Conservation (phyloP, 176 grass and related monocot species). For the Cymbopogon citratus region DNA sequence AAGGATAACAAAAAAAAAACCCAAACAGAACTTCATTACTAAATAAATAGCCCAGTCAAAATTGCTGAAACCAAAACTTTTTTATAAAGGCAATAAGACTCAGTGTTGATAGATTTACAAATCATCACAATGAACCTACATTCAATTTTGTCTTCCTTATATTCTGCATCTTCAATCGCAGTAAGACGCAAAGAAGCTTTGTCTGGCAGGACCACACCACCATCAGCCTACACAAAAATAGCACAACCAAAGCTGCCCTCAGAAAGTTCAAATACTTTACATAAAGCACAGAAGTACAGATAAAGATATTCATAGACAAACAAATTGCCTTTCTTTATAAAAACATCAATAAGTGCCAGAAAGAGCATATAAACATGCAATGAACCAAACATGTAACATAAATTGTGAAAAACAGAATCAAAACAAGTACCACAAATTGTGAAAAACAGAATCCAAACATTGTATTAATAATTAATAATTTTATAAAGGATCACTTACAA, state of each 20-base stretch:
- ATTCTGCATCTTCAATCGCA: constrained; percentile 95
- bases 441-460: constrained; percentile 4
- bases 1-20: background rate
- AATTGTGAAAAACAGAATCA: background rate
- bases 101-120: background rate
- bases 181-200: constrained; percentile 82
- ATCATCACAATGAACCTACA: constrained; percentile 45
- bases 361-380: background rate
- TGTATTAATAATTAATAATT: background rate
- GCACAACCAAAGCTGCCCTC: constrained; percentile 5
- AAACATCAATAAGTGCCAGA: background rate
- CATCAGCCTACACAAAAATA: constrained; percentile 51
- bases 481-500: constrained; percentile 54
- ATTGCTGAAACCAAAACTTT: background rate
- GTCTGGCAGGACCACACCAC: constrained; percentile 78
- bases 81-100: background rate
- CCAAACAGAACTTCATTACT: constrained; percentile 1
- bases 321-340: background rate
- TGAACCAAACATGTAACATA: background rate
- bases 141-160: constrained; percentile 93
- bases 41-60: background rate
- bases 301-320: background rate
- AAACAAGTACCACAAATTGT: too few relatives aligned
- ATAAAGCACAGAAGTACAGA: background rate
- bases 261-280: background rate